Percentiles rank a stretch among this genome's conserved stretches.
Evolutionary conservation across 331 rosid species (phyloP).

Genomic region (Telfairia occidentalis): DNA sequence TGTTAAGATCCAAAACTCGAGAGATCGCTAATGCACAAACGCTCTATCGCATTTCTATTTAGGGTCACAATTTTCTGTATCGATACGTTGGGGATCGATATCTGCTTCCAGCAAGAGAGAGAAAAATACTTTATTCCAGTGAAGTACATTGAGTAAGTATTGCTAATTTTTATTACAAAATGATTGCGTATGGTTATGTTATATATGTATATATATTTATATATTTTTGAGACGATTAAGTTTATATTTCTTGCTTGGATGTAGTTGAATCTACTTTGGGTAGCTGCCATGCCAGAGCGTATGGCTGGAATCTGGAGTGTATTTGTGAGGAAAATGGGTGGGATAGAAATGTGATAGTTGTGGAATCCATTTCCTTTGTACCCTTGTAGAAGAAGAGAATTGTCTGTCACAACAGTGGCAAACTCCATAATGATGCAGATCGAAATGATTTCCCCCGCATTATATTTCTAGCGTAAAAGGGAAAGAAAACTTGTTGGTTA

Average conservation of each 20-base stretch:
- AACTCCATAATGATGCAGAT: neutral
- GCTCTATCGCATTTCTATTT: neutral
- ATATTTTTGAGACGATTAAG: neutral
- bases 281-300: neutral
- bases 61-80: neutral
- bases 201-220: no score
- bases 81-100: neutral
- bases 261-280: constrained; percentile 5
- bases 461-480: neutral
- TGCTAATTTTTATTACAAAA: neutral
- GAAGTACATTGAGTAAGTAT: neutral
- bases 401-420: constrained; percentile 7
- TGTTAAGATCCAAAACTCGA: neutral
- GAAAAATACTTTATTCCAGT: neutral
- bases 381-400: neutral
- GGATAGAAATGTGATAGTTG: neutral
- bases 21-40: neutral
- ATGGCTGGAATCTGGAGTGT: neutral
- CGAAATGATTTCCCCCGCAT: neutral
- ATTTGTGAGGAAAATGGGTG: neutral
- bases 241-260: neutral
- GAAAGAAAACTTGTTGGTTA: neutral
- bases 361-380: neutral
- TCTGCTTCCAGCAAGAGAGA: neutral
- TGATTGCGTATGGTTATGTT: neutral